These are phyloP conservation scores for Penicillium pulvis DNA, from an alignment of 495 filamentous ascomycete species.

Conservation along the genomic window DNA sequence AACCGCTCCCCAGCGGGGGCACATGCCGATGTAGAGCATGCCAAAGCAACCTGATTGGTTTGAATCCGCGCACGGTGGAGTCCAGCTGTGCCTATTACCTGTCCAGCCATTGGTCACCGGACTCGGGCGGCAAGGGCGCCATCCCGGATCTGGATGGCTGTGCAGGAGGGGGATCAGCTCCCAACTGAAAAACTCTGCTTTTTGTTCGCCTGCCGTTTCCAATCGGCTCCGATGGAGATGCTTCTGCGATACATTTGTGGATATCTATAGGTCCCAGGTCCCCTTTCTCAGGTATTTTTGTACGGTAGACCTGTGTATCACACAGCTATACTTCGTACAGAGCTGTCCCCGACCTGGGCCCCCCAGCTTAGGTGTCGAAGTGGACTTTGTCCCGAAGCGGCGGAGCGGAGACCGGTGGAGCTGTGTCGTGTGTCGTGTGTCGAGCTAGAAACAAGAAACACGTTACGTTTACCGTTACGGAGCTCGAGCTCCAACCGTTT, in stretches of 20 bases:
- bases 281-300: no score
- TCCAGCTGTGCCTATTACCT: conserved; percentile 15
- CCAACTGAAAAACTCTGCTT: conserved; percentile 9
- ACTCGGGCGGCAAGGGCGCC: conserved; percentile 21
- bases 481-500: neutral
- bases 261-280: neutral
- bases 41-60: conserved; percentile 33
- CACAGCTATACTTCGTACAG: neutral
- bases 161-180: conserved; percentile 22
- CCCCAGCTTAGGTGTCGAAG: neutral
- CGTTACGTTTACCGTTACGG: neutral
- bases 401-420: conserved; percentile 15
- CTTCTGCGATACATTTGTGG: neutral
- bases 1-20: conserved; percentile 23
- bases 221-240: neutral
- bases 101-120: conserved; percentile 3
- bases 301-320: no score
- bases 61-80: conserved; percentile 7
- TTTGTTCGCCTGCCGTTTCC: neutral
- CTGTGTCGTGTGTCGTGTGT: conserved; percentile 11
- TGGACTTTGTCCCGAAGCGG: conserved; percentile 15
- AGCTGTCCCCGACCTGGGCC: neutral
- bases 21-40: conserved; percentile 31
- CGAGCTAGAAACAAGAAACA: conserved; percentile 1
- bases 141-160: conserved; percentile 27